These are phyloP conservation scores for Colletotrichum spinosum DNA, from an alignment of 2,329 filamentous ascomycete species.

Conservation along the genomic window DNA sequence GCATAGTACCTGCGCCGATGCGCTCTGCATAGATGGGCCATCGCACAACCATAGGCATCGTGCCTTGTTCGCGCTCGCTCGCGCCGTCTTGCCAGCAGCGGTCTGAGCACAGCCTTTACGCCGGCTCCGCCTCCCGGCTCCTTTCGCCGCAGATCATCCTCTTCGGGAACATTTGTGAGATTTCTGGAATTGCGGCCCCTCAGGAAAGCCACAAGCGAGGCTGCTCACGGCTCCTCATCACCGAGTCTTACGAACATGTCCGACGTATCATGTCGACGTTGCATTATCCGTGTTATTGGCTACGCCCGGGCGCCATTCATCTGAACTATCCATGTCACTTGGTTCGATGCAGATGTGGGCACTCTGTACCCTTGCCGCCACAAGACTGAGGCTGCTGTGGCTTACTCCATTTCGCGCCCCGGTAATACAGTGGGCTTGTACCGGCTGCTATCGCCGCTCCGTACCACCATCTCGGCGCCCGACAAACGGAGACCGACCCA, in stretches of 20 bases:
- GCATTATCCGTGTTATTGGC: constrained; percentile 18
- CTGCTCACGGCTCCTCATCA: constrained; percentile 23
- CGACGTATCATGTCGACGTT: constrained; percentile 1
- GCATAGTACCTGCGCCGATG: constrained; percentile 14
- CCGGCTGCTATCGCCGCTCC: too few species aligned
- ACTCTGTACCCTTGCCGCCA: background rate
- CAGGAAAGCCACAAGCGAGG: constrained; percentile 19
- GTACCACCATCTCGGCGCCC: too few species aligned
- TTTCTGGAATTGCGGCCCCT: constrained; percentile 28
- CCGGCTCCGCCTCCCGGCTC: constrained; percentile 31
- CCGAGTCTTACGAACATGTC: constrained; percentile 11
- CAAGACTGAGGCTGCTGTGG: constrained; percentile 19
- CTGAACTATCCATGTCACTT: constrained; percentile 17
- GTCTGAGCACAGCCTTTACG: constrained; percentile 19
- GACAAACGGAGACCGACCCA: too few species aligned
- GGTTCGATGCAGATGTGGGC: constrained; percentile 10
- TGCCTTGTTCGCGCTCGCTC: background rate
- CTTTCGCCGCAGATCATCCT: constrained; percentile 31
- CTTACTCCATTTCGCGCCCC: background rate
- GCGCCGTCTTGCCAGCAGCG: background rate
- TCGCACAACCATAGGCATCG: constrained; percentile 7
- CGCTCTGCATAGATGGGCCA: background rate
- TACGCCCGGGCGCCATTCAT: constrained; percentile 14
- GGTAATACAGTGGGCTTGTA: too few species aligned
- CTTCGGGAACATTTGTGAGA: constrained; percentile 23